Evolutionary conservation across 805 yeast genomes (phyloP).

Genomic region (Millerago galiae): DNA sequence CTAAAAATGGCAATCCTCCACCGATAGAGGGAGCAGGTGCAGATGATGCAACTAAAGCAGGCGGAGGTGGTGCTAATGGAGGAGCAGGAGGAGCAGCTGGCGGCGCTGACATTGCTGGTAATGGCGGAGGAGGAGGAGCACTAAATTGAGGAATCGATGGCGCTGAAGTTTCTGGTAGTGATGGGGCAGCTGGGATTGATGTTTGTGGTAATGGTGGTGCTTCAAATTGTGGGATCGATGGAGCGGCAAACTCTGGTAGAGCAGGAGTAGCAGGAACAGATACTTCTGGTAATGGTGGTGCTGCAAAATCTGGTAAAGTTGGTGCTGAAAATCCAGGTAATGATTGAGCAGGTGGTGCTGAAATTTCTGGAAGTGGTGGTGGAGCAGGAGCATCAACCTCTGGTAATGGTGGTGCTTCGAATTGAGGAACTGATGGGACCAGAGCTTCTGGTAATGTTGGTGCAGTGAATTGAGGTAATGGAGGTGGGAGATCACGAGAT

Average conservation of each 20-base stretch:
- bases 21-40: conserved; percentile 13
- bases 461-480: conserved; percentile 16
- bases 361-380: conserved; percentile 21
- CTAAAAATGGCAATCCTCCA: conserved; percentile 43
- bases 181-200: conserved; percentile 18
- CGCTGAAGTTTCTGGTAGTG: conserved; percentile 26
- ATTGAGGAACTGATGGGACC: conserved; percentile 22
- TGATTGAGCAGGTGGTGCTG: conserved; percentile 26
- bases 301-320: conserved; percentile 27
- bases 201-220: conserved; percentile 26
- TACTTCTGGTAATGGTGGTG: conserved; percentile 19
- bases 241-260: conserved; percentile 27
- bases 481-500: conserved; percentile 22
- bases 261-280: conserved; percentile 27
- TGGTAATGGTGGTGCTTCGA: conserved; percentile 27
- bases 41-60: neutral
- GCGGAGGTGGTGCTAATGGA: conserved; percentile 13
- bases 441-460: conserved; percentile 31
- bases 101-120: conserved; percentile 27
- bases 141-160: conserved; percentile 24
- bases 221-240: conserved; percentile 2
- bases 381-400: conserved; percentile 28
- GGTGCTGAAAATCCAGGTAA: conserved; percentile 26
- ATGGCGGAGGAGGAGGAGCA: conserved; percentile 29
- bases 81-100: conserved; percentile 29